These are phyloP conservation scores for Trichoderma brevicompactum DNA, from an alignment of 2,329 filamentous ascomycete genomes.

Conservation along the genomic window DNA sequence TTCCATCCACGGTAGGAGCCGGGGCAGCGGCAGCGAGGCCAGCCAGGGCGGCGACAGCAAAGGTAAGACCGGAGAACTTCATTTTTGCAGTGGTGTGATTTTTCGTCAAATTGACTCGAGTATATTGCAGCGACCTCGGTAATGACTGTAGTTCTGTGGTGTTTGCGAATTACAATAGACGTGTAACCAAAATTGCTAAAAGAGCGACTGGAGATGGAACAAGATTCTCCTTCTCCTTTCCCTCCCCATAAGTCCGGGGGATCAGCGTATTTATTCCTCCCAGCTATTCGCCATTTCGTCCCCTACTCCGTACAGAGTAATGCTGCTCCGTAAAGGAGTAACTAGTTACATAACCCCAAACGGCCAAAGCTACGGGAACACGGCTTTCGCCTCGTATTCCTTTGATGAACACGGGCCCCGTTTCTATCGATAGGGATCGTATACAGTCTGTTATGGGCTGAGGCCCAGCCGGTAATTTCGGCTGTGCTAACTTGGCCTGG, in stretches of 20 bases:
- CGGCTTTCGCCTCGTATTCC: slow-evolving; percentile 21
- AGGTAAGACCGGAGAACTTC: slow-evolving; percentile 16
- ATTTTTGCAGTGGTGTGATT: not conserved
- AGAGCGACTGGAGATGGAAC: slow-evolving; percentile 21
- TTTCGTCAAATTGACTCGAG: not conserved
- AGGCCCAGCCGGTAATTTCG: slow-evolving; percentile 21
- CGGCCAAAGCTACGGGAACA: not conserved
- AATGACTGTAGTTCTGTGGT: not conserved
- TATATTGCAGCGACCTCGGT: not conserved
- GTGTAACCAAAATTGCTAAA: not conserved
- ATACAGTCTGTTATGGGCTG: not conserved
- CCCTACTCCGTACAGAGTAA: not conserved
- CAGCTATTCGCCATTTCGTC: not conserved
- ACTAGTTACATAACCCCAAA: not conserved
- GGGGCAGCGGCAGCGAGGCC: slow-evolving; percentile 21
- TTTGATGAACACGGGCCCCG: slow-evolving; percentile 14
- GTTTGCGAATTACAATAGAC: too few species aligned
- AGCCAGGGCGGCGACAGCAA: slow-evolving; percentile 9
- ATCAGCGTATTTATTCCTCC: slow-evolving; percentile 19
- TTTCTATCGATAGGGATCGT: not conserved
- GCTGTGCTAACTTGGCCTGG: slow-evolving; percentile 7
- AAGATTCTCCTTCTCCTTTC: not conserved
- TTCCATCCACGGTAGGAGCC: slow-evolving; percentile 8
- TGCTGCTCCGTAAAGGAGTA: not conserved
- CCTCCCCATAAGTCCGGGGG: not conserved